These are phyloP conservation scores for Ulmus americana DNA, from an alignment of 331 rosid genomes.

Conservation along the genomic window DNA sequence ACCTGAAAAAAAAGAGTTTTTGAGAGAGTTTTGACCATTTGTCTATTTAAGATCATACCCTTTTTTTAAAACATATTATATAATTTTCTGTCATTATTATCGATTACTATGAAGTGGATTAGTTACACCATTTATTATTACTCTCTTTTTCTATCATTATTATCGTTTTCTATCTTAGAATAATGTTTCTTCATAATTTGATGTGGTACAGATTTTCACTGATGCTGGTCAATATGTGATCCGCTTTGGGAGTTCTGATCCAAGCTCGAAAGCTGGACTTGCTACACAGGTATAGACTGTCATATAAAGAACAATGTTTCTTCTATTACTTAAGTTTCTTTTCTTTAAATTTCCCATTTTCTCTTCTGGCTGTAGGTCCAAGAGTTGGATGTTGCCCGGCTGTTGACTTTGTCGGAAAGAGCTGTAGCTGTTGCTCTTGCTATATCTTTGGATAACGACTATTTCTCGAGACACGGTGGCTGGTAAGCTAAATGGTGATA, in stretches of 20 bases:
- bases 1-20: background rate
- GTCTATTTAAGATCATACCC: background rate
- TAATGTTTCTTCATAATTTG: constrained; percentile 11
- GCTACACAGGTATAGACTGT: constrained; percentile 47
- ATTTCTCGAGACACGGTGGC: constrained; percentile 91
- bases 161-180: background rate
- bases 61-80: constrained; percentile 2
- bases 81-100: background rate
- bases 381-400: constrained; percentile 69
- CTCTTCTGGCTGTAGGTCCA: constrained; percentile 45
- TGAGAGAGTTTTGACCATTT: background rate
- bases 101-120: background rate
- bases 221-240: constrained; percentile 97
- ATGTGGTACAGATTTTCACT: constrained; percentile 60
- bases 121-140: background rate
- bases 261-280: constrained; percentile 54
- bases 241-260: constrained; percentile 78
- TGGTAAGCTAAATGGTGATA: constrained; percentile 67
- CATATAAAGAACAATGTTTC: constrained; percentile 2
- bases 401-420: constrained; percentile 70
- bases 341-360: constrained; percentile 11
- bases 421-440: constrained; percentile 94
- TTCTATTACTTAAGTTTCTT: background rate
- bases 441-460: constrained; percentile 89
- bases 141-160: background rate